Evolutionary conservation across 2,329 filamentous ascomycete species (phyloP).

Genomic region (Pseudogymnoascus sp.): DNA sequence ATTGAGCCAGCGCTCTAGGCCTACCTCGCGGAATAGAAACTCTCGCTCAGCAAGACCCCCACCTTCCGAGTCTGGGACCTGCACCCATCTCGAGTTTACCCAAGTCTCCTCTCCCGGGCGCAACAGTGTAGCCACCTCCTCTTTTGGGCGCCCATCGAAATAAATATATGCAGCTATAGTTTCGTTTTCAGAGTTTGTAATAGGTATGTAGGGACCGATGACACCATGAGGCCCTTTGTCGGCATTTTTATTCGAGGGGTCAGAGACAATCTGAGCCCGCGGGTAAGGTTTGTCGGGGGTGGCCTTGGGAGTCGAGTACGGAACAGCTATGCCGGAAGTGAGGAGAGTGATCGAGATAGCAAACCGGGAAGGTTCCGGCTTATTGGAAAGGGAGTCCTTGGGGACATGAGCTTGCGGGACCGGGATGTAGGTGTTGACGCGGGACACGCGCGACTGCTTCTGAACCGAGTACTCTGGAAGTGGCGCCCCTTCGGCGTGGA

Average conservation of each 20-base stretch:
- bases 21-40: conserved; percentile 94
- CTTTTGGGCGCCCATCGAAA: conserved; percentile 89
- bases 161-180: conserved; percentile 99
- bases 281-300: conserved; percentile 70
- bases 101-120: conserved; percentile 94
- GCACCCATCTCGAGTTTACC: conserved; percentile 98
- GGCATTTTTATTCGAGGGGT: conserved; percentile 46
- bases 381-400: conserved; percentile 51
- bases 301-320: conserved; percentile 82
- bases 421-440: conserved; percentile 95
- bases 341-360: conserved; percentile 96
- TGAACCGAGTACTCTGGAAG: conserved; percentile 91
- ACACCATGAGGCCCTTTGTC: conserved; percentile 47
- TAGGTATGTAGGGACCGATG: conserved; percentile 81
- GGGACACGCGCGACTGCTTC: conserved; percentile 80
- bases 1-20: conserved; percentile 92
- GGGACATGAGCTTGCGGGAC: conserved; percentile 80
- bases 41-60: conserved; percentile 93
- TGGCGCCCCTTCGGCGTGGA: conserved; percentile 73
- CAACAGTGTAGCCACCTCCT: conserved; percentile 91
- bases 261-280: conserved; percentile 71
- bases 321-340: conserved; percentile 78
- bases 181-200: conserved; percentile 89
- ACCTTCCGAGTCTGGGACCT: conserved; percentile 81
- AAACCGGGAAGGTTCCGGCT: conserved; percentile 89